A percentile compares a stretch with the other conserved stretches of the same genome.
Evolutionary conservation across 208 protist genomes (phyloP).

Genomic region (Leishmania braziliensis): DNA sequence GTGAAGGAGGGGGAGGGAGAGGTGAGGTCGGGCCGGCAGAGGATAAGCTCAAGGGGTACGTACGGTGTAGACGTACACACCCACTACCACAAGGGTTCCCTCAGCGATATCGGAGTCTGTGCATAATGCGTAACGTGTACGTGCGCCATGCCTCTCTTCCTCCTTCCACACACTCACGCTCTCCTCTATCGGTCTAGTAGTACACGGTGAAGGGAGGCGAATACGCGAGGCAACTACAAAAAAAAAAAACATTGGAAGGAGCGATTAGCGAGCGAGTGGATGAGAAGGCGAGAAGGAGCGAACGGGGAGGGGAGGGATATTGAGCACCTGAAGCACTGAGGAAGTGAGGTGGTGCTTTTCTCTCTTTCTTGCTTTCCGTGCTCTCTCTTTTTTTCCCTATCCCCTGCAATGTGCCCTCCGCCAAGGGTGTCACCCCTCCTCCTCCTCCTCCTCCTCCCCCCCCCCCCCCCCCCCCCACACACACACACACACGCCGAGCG

Average conservation of each 20-base stretch:
- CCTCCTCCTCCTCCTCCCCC: not conserved
- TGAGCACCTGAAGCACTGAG: not conserved
- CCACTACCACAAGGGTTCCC: no score
- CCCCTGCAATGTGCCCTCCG: not conserved
- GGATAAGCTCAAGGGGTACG: not conserved
- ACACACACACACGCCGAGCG: not conserved
- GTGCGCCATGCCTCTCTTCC: not conserved
- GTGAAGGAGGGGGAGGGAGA: not conserved
- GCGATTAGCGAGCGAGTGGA: not conserved
- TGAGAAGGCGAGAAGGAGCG: not conserved
- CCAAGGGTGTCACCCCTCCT: not conserved
- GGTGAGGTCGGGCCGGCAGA: not conserved
- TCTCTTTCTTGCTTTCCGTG: not conserved
- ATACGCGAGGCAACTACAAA: not conserved
- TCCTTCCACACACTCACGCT: not conserved
- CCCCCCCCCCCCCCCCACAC: not conserved
- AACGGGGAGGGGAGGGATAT: no score
- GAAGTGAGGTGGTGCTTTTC: no score
- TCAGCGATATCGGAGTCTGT: no score
- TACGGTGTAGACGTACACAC: not conserved
- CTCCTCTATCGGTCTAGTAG: not conserved
- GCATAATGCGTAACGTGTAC: not conserved
- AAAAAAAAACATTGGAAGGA: not conserved
- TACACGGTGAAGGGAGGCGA: not conserved
- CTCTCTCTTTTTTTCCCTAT: not conserved